Evolutionary conservation across 306 rosid genomes (phyloP), one percentile per base, ranked within the genome.

Genomic region (Vigna reflexopilosa): DNA sequence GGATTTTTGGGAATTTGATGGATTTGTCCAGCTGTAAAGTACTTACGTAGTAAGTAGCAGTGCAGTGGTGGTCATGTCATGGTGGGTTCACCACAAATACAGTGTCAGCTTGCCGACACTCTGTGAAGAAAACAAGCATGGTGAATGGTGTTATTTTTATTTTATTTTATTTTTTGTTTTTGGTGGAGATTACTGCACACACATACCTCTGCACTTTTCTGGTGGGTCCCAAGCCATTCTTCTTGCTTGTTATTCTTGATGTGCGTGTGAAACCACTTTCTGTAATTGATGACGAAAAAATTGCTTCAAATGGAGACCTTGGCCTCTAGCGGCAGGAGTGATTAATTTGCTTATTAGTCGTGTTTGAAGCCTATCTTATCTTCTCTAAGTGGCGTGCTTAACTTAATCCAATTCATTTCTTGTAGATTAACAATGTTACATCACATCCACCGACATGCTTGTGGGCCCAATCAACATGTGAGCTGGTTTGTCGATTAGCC

Each of bases 1-100:
- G 49, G 89, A 86, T 89, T 80, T 70, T 68, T 34, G 19, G 70
- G 26, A 19, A 19, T 76, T 17, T 24, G 58, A 32, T 67, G 9
- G 72, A 54, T 68, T 62, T 66, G 4, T 64, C 83, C 82, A 78
- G 82, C 86, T 85, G 86, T 85, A 78, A 74, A 82, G 69, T 61
- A 24, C 40, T 62, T 40, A 16, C 11, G 42, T 9, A 48, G 54
- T 55, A 4, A 48, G 54, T 55, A 7, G 17, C 9, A 67, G 22
- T 26, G 42, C 24, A 48, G 11, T 44, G 48, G 36, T 19, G 70
- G 4, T 17, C 6, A 5, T 34, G 32, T 17, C 6, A 5, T 34
- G 32, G 49, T 75, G 79, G 56, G 75, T 67, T 54, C 50, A 55
- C 26, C 16, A 4, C 42, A 67, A 9, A 14, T 32, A 26, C 59